phyloP scores from a whole-genome alignment of 2,329 filamentous ascomycete species.

The Orbilia ellipsospora region DNA sequence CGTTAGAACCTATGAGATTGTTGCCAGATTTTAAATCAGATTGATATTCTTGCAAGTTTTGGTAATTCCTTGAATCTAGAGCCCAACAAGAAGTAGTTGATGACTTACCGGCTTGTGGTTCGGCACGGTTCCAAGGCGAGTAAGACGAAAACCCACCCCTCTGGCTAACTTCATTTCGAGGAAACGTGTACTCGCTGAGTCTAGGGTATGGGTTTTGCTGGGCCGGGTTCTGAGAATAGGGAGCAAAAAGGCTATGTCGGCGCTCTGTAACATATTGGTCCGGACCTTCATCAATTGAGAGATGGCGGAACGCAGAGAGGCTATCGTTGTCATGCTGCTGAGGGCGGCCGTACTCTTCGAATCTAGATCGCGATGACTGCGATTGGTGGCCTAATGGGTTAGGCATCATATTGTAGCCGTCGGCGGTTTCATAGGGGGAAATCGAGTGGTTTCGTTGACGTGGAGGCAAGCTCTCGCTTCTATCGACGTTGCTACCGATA shows the following conservation, averaged over 20 bases:
- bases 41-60: too few relatives aligned
- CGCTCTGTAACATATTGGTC: constrained; percentile 48
- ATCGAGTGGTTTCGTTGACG: constrained; percentile 58
- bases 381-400: constrained; percentile 43
- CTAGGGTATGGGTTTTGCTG: constrained; percentile 52
- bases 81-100: too few relatives aligned
- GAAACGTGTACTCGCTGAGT: constrained; percentile 53
- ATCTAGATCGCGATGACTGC: constrained; percentile 47
- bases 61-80: too few relatives aligned
- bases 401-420: constrained; percentile 51
- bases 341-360: constrained; percentile 43
- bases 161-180: constrained; percentile 45
- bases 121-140: constrained; percentile 49
- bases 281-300: constrained; percentile 57
- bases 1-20: constrained; percentile 23
- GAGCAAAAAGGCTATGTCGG: constrained; percentile 48
- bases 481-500: constrained; percentile 55
- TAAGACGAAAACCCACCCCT: constrained; percentile 40
- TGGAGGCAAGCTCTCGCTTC: constrained; percentile 59
- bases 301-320: constrained; percentile 54
- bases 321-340: constrained; percentile 41
- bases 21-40: too few relatives aligned
- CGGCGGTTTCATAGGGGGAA: constrained; percentile 47
- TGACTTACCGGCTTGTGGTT: constrained; percentile 38
- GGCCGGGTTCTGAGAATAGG: constrained; percentile 55